Percentiles rank a stretch among this genome's conserved stretches.
Conservation (phyloP, 148 eudicot species). For the Drosera capensis region DNA sequence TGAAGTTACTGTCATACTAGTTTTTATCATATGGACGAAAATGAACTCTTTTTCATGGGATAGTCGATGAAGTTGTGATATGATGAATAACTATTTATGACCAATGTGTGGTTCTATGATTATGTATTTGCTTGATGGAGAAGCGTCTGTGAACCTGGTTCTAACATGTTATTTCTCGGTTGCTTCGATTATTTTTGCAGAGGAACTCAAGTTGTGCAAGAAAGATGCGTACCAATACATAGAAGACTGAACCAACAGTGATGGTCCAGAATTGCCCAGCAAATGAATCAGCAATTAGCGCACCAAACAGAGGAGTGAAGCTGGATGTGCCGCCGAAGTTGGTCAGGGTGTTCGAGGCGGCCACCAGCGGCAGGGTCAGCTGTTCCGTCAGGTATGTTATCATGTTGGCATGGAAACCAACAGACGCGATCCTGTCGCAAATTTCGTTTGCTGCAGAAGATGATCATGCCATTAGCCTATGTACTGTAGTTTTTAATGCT, state of each 20-base stretch:
- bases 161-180: too few relatives aligned
- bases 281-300: constrained; percentile 61
- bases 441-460: constrained; percentile 52
- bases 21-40: too few relatives aligned
- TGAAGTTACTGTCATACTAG: too few relatives aligned
- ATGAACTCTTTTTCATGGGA: too few relatives aligned
- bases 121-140: too few relatives aligned
- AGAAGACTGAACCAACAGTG: constrained; percentile 44
- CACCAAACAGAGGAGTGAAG: constrained; percentile 71
- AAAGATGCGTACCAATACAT: constrained; percentile 60
- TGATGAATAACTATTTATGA: too few relatives aligned
- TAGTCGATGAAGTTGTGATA: too few relatives aligned
- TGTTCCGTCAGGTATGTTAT: constrained; percentile 64
- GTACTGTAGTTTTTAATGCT: not conserved
- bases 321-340: constrained; percentile 57
- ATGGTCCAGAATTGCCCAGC: constrained; percentile 87
- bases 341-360: constrained; percentile 64
- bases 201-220: too few relatives aligned
- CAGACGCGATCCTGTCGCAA: constrained; percentile 61
- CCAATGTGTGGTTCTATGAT: too few relatives aligned
- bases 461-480: not conserved
- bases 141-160: too few relatives aligned
- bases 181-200: too few relatives aligned
- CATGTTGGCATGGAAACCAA: constrained; percentile 70
- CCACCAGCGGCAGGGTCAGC: constrained; percentile 59